Percentiles rank a stretch among this genome's conserved stretches.
These are phyloP conservation scores for Leptoxyphium fumago DNA, from an alignment of 2,329 filamentous ascomycete species.

Conservation along the genomic window DNA sequence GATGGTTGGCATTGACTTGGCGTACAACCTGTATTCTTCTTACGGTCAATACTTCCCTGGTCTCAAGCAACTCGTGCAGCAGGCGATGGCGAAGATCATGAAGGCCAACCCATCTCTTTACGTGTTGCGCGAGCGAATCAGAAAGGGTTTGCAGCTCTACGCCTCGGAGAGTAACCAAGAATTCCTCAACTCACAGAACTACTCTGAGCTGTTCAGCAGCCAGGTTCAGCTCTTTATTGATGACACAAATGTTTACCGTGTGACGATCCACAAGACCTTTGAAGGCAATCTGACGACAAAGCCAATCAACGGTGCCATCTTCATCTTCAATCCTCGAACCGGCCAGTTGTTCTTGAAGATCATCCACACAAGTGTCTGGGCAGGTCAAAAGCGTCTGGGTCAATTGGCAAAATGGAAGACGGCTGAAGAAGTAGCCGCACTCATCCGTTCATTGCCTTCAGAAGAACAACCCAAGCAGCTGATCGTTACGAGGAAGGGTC, in stretches of 20 bases:
- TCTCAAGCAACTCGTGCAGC: slow-evolving; percentile 85
- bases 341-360: slow-evolving; percentile 98
- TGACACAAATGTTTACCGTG: slow-evolving; percentile 97
- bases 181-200: slow-evolving; percentile 98
- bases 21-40: slow-evolving; percentile 95
- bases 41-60: slow-evolving; percentile 99
- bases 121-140: slow-evolving; percentile 90
- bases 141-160: slow-evolving; percentile 94
- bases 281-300: slow-evolving; percentile 98
- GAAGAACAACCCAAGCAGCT: slow-evolving; percentile 98
- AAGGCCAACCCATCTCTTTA: slow-evolving; percentile 96
- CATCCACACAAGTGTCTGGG: slow-evolving; percentile 98
- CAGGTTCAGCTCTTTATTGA: slow-evolving; percentile 98
- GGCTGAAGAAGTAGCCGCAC: slow-evolving; percentile 94
- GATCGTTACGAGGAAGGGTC: slow-evolving; percentile 93
- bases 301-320: slow-evolving; percentile 97
- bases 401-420: slow-evolving; percentile 99
- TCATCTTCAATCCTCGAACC: slow-evolving; percentile 99
- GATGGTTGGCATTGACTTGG: slow-evolving; percentile 95
- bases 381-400: slow-evolving; percentile 95
- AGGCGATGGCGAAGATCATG: slow-evolving; percentile 99
- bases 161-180: slow-evolving; percentile 98
- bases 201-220: slow-evolving; percentile 97
- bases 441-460: slow-evolving; percentile 87
- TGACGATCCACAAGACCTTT: slow-evolving; percentile 99